phyloP scores from a whole-genome alignment of 177 flowering plant genomes.

The Telopea speciosissima region DNA sequence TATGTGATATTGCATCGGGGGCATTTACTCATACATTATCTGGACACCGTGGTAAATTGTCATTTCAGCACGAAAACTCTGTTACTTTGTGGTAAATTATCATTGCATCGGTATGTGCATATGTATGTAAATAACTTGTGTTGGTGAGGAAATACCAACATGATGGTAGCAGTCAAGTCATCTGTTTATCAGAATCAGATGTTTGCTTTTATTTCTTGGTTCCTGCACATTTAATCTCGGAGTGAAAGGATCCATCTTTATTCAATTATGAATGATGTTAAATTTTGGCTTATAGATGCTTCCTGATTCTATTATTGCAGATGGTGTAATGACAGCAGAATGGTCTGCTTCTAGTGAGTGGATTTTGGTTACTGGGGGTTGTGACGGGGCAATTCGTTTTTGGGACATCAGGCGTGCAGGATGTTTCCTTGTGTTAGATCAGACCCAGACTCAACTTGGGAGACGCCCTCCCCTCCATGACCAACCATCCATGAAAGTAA shows the following conservation, averaged over 20 bases:
- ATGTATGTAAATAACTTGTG: no score
- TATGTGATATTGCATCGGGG: slow-evolving; percentile 96
- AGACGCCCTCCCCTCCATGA: slow-evolving; percentile 66
- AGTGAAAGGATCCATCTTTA: neutral
- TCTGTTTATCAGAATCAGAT: neutral
- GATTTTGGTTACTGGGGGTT: slow-evolving; percentile 90
- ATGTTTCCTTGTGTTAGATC: slow-evolving; percentile 80
- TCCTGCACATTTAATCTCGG: neutral
- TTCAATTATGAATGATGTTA: neutral
- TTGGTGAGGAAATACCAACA: neutral
- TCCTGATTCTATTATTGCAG: slow-evolving; percentile 33
- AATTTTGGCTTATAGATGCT: neutral
- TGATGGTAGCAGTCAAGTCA: neutral
- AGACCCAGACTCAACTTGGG: slow-evolving; percentile 87
- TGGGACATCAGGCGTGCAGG: slow-evolving; percentile 99
- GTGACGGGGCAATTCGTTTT: slow-evolving; percentile 98
- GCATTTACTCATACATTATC: slow-evolving; percentile 94
- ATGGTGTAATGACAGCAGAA: slow-evolving; percentile 88
- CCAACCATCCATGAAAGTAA: slow-evolving; percentile 34
- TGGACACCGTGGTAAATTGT: slow-evolving; percentile 82
- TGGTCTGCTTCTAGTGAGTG: slow-evolving; percentile 98
- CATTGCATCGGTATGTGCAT: no score
- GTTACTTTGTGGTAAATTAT: no score
- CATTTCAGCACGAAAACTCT: neutral
- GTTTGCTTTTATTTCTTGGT: neutral